Evolutionary conservation across 2,329 filamentous ascomycete species (phyloP), one percentile per base, ranked within the genome.

Genomic region (Botrytis aclada): DNA sequence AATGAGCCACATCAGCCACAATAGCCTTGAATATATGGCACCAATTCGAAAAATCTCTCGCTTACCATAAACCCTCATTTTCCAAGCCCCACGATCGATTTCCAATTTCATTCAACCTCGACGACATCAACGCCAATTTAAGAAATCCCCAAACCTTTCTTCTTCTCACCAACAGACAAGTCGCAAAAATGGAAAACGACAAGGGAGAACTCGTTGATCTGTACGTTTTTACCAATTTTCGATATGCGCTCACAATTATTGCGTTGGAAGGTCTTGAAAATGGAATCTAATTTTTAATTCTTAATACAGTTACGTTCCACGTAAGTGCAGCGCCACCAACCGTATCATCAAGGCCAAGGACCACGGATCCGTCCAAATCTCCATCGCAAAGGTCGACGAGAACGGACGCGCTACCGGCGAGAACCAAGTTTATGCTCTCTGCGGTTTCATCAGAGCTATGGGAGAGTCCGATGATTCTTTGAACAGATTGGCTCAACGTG

Each of bases 311-410:
- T 97, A 97, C 91, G 93, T 97, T 89, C 94, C 94, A 85, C 94
- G 95, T 89, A 98, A 98, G 89, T 98, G 95, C 93, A 94, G 90
- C 86, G 95, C 95, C 82, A 97, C 95, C 86, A 97, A 97, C 93
- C 94, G 96, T 88, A 98, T 98, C 90, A 98, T 99, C 92, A 98
- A 98, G 89, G 94, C 96, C 89, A 98, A 98, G 89, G 96, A 99
- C 88, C 96, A 99, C 90, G 95, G 94, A 82, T 97, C 93, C 77
- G 96, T 98, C 81, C 96, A 99, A 87, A 94, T 99, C 86, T 93
- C 92, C 81, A 88, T 99, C 84, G 95, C 92, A 86, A 98, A 98
- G 89, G 96, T 99, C 82, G 95, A 98, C 86, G 96, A 99, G 92
- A 97, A 95, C 88, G 96, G 96, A 84, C 93, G 95, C 79, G 83